Evolutionary conservation across 345 rosid genomes (phyloP).

Genomic region (Crucihimalaya himalaica): DNA sequence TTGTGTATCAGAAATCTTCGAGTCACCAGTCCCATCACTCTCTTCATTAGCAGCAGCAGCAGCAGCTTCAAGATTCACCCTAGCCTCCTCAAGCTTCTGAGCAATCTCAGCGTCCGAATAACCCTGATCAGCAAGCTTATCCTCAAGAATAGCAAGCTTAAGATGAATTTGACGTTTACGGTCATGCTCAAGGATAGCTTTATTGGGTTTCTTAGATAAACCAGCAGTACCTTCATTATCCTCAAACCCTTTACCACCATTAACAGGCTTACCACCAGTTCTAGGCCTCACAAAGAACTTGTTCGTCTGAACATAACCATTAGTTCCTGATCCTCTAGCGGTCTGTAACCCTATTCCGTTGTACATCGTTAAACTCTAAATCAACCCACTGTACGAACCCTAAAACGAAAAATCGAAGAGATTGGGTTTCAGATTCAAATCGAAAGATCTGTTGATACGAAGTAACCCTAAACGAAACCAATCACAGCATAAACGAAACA

Average conservation of each 20-base stretch:
- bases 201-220: conserved; percentile 74
- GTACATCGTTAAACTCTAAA: conserved; percentile 52
- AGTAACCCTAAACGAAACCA: conserved; percentile 5
- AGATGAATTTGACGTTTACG: conserved; percentile 93
- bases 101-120: conserved; percentile 80
- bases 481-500: not conserved
- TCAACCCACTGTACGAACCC: conserved; percentile 18
- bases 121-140: conserved; percentile 77
- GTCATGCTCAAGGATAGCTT: conserved; percentile 88
- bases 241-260: conserved; percentile 61
- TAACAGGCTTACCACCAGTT: conserved; percentile 63
- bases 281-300: conserved; percentile 79
- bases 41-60: conserved; percentile 48
- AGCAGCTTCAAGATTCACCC: conserved; percentile 67
- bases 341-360: conserved; percentile 95
- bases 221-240: conserved; percentile 86
- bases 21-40: conserved; percentile 40
- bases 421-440: conserved; percentile 35
- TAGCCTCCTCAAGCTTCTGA: conserved; percentile 77
- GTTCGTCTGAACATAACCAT: conserved; percentile 87
- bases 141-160: conserved; percentile 78
- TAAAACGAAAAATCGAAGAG: conserved; percentile 2
- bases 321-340: conserved; percentile 96
- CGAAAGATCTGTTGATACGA: conserved; percentile 13
- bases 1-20: conserved; percentile 76